Evolutionary conservation across 2,329 filamentous ascomycete species (phyloP), one percentile per base, ranked within the genome.

Genomic region (Emydomyces testavorans): DNA sequence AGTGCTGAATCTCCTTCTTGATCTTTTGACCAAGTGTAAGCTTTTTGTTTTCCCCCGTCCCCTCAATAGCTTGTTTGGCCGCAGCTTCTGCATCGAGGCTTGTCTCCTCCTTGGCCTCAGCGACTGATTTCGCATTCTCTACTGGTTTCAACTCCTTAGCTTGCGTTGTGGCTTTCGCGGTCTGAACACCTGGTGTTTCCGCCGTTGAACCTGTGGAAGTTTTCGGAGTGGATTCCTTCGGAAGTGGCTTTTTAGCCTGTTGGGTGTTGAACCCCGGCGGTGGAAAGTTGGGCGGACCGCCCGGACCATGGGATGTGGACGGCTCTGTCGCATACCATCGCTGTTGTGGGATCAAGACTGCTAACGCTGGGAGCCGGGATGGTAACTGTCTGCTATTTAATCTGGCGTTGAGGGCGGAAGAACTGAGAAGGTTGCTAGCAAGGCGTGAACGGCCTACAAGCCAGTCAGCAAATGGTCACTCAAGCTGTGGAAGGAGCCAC

Each of bases 221-320:
- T 10, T 35, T 44, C 11, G 18, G 26, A 4, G 38, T 34, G 18
- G 29, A 23, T 24, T 50, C 39, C 34, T 31, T 31, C 1, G 79
- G 68, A 40, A 92, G 71, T 10, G 88, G 85, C 63, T 88, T 90
- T 76, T 88, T 90, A 56, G 89, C 89, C 70, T 87, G 75, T 60
- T 90, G 82, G n/a, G 85, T 73, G 62, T 92, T 89, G 73, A 94
- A 95, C 23, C 89, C 89, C 11, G 88, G 89, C 49, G 89, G 89
- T 37, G 87, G 89, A 41, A 77, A 80, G 47, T 75, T 72, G 37
- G 37, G 44, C 15, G 50, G 34, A 39, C 76, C 70, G 34, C 62
- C 62, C 16, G 66, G 58, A 38, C 60, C 60, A 16, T 72, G 68
- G 32, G 72, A 68, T 15, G 72, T 73, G 11, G 73, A 72, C 10